Evolutionary conservation across 805 yeast genomes (phyloP), one percentile per base, ranked within the genome.

Genomic region (Lachancea dasiensis): DNA sequence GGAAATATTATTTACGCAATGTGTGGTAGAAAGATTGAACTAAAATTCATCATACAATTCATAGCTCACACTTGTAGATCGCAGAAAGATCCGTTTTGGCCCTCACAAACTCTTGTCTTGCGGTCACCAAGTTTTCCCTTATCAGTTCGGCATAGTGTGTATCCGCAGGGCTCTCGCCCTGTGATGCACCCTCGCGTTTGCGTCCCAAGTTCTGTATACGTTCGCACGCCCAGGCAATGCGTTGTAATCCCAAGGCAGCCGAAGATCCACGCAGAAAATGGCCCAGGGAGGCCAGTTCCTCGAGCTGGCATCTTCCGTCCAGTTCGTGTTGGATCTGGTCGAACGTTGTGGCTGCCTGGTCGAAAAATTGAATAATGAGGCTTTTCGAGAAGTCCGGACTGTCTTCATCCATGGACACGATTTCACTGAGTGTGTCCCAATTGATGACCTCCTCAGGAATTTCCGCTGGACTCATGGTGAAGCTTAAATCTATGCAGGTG

Each of bases 241-340:
- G 77, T 31, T 74, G 75, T 40, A 92, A 69, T 2, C 98, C 98
- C 41, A 92, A 67, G 1, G 96, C 90, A 2, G 97, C 95, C 1
- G 97, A 94, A 9, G 95, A 81, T 31, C 98, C 98, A 58, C 92
- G 92, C 40, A 92, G 69, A 56, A 86, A 92, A 59, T 92, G 98
- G 10, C 98, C 98, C 50, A 83, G 65, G 10, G 78, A 69, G 15
- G 89, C 80, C 39, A 92, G 64, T 44, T 77, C 69, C 27, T 66
- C 70, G 42, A 87, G 68, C 19, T 70, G 63, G 11, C 61, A 60
- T 23, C 67, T 67, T 1, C 63, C 48, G 21, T 62, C 48, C 34
- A 67, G 44, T 22, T 56, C 58, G 6, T 63, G 63, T 40, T 79
- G 81, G 57, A 92, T 83, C 45, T 84, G 77, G 26, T 62, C 65